Evolutionary conservation across 2,329 filamentous ascomycete species (phyloP).

Genomic region (Chaetomium sp.): DNA sequence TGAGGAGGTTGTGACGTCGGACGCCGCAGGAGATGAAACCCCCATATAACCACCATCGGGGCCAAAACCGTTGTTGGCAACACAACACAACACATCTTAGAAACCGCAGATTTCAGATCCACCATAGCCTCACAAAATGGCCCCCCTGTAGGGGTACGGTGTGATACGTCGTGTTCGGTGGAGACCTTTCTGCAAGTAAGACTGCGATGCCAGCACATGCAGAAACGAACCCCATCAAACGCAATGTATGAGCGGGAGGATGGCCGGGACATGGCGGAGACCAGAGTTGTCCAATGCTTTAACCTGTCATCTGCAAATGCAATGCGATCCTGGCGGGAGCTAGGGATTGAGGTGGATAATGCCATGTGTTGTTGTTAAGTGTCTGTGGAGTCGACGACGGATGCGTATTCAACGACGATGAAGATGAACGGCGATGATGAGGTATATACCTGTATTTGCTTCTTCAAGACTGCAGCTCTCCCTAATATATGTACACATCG

Average conservation of each 20-base stretch:
- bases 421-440: background rate
- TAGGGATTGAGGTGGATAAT: background rate
- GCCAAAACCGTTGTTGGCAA: too few relatives aligned
- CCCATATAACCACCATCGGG: too few relatives aligned
- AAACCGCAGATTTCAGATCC: too few relatives aligned
- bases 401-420: background rate
- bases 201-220: background rate
- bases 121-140: too few relatives aligned
- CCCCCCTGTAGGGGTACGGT: too few relatives aligned
- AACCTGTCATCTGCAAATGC: background rate
- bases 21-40: too few relatives aligned
- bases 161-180: background rate
- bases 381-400: background rate
- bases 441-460: conserved; percentile 6
- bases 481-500: conserved; percentile 14
- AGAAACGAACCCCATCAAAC: background rate
- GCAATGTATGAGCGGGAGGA: conserved; percentile 14
- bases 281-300: background rate
- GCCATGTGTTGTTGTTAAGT: background rate
- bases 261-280: background rate
- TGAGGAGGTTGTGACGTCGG: too few relatives aligned
- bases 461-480: background rate
- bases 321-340: conserved; percentile 14
- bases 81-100: too few relatives aligned
- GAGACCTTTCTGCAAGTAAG: background rate